Percentiles rank a stretch among this genome's conserved stretches.
These are phyloP conservation scores for Vaccinium corymbosum DNA, from an alignment of 148 eudicot genomes.

Conservation along the genomic window DNA sequence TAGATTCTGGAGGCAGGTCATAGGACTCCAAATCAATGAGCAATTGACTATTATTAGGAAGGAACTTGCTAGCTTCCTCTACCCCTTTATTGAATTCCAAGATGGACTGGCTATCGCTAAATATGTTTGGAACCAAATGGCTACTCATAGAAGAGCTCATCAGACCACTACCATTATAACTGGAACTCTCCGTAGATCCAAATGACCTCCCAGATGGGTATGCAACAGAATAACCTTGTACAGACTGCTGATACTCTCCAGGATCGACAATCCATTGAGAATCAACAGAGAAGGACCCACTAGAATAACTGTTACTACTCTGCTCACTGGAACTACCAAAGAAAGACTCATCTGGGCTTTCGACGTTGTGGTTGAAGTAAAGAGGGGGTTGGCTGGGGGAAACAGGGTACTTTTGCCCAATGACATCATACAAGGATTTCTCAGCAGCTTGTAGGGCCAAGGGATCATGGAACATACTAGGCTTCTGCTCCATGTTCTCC, in stretches of 20 bases:
- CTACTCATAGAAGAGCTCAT: slow-evolving; percentile 16
- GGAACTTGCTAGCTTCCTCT: slow-evolving; percentile 56
- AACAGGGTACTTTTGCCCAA: slow-evolving; percentile 38
- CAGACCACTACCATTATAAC: not conserved
- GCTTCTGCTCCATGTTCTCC: slow-evolving; percentile 48
- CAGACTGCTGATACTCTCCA: slow-evolving; percentile 29
- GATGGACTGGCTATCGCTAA: slow-evolving; percentile 33
- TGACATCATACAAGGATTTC: slow-evolving; percentile 40
- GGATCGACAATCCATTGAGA: slow-evolving; percentile 34
- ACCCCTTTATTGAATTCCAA: slow-evolving; percentile 46
- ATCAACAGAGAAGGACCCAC: slow-evolving; percentile 31
- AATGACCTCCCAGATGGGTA: slow-evolving; percentile 27
- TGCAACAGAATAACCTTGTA: slow-evolving; percentile 22
- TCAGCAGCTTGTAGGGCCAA: slow-evolving; percentile 45
- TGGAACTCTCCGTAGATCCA: slow-evolving; percentile 20
- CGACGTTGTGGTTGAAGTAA: slow-evolving; percentile 23
- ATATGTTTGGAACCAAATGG: slow-evolving; percentile 24
- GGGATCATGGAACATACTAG: slow-evolving; percentile 48
- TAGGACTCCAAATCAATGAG: slow-evolving; percentile 33
- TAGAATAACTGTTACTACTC: slow-evolving; percentile 32
- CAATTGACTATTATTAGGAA: slow-evolving; percentile 30
- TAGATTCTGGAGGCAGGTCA: slow-evolving; percentile 25
- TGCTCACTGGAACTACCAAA: slow-evolving; percentile 37
- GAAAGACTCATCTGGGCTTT: slow-evolving; percentile 43
- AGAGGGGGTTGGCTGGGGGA: slow-evolving; percentile 33